These are phyloP conservation scores for Chionographis japonica DNA, from an alignment of 106 monocot genomes.

Conservation along the genomic window DNA sequence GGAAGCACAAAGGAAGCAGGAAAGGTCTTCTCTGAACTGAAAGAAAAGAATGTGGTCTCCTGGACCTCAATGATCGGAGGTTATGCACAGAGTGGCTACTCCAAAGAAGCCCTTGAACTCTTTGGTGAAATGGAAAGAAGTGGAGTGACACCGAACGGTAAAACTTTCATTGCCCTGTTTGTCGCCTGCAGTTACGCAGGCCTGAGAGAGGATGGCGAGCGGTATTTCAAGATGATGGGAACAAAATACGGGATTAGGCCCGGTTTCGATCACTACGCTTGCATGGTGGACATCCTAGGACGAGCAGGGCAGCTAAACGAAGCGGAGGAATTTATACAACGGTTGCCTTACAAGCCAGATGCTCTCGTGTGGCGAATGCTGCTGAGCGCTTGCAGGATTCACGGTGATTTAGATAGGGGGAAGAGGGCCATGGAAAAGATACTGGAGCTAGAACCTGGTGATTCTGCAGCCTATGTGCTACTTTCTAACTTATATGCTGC, in stretches of 20 bases:
- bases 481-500: constrained; percentile 35
- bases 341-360: constrained; percentile 35
- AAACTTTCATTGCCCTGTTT: constrained; percentile 29
- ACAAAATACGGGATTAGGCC: constrained; percentile 26
- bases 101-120: constrained; percentile 21
- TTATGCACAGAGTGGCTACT: constrained; percentile 26
- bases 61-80: constrained; percentile 44
- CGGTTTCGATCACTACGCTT: constrained; percentile 32
- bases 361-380: constrained; percentile 33
- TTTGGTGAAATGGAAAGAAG: constrained; percentile 20
- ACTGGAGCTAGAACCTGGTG: constrained; percentile 23
- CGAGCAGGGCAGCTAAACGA: constrained; percentile 36
- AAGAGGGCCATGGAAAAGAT: constrained; percentile 36
- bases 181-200: constrained; percentile 40
- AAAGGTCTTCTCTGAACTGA: constrained; percentile 19
- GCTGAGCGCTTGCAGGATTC: constrained; percentile 40
- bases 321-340: constrained; percentile 30
- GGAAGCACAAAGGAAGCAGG: constrained; percentile 28
- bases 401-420: constrained; percentile 33
- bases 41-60: constrained; percentile 12
- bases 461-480: constrained; percentile 42
- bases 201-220: constrained; percentile 12
- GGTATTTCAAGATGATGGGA: constrained; percentile 24
- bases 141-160: constrained; percentile 19
- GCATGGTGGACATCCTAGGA: constrained; percentile 37